These are phyloP conservation scores for Celoporthe dispersa DNA, from an alignment of 2,329 filamentous ascomycete species.

Conservation along the genomic window DNA sequence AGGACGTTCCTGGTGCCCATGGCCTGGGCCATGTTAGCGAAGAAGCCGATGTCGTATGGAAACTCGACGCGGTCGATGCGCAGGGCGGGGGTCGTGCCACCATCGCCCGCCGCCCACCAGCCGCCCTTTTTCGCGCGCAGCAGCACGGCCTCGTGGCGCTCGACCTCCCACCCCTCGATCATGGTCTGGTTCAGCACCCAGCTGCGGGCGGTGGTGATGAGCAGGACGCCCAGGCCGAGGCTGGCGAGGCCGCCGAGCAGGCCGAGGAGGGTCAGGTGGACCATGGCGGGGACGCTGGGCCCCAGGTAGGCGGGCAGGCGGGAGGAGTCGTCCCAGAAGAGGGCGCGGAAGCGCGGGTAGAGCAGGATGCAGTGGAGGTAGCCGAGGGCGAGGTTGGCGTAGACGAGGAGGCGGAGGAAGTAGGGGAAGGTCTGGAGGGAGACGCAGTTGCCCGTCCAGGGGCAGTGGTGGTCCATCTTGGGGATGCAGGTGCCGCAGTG, in stretches of 20 bases:
- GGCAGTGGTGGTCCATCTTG: constrained; percentile 87
- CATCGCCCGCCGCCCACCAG: constrained; percentile 40
- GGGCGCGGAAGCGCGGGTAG: constrained; percentile 57
- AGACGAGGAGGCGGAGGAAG: constrained; percentile 78
- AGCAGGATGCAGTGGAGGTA: constrained; percentile 65
- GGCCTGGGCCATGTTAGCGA: constrained; percentile 72
- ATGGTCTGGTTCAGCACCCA: constrained; percentile 75
- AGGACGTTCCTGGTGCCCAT: constrained; percentile 73
- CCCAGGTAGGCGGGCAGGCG: constrained; percentile 75
- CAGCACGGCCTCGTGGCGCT: constrained; percentile 64
- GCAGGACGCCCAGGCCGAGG: constrained; percentile 67
- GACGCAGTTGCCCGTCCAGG: constrained; percentile 84
- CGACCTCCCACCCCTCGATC: constrained; percentile 79
- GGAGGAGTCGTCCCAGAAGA: constrained; percentile 67
- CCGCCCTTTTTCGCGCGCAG: constrained; percentile 49
- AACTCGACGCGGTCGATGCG: constrained; percentile 71
- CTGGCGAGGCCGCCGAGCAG: constrained; percentile 62
- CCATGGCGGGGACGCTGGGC: constrained; percentile 62
- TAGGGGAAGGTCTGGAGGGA: constrained; percentile 81
- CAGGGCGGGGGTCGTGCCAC: constrained; percentile 35
- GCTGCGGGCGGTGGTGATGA: constrained; percentile 64
- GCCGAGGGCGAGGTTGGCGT: constrained; percentile 65
- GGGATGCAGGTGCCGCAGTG: constrained; percentile 75
- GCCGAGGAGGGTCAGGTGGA: constrained; percentile 63
- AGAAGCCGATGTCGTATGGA: constrained; percentile 80